phyloP scores from a whole-genome alignment of 2,329 filamentous ascomycete genomes.

The Fusarium caatingaense region DNA sequence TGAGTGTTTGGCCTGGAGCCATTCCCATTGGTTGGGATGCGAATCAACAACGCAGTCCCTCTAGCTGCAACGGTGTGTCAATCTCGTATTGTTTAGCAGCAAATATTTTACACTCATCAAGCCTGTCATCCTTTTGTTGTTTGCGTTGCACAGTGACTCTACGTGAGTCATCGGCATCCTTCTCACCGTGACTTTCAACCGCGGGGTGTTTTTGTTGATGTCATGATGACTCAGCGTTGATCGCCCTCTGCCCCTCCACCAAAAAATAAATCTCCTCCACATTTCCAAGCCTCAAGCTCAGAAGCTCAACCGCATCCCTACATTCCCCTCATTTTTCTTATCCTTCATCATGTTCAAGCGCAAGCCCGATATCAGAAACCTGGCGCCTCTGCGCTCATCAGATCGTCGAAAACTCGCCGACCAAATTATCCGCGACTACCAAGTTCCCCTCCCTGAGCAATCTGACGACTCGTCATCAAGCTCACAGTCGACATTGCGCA shows the following conservation, averaged over 20 bases:
- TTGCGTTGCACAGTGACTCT: background rate
- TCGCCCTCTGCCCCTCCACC: conserved; percentile 10
- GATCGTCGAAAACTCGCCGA: conserved; percentile 41
- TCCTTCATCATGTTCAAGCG: conserved; percentile 37
- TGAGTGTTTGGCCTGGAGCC: background rate
- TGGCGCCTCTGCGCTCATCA: conserved; percentile 40
- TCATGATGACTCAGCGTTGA: conserved; percentile 20
- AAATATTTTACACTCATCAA: background rate
- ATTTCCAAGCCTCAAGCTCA: background rate
- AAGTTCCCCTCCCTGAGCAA: conserved; percentile 26
- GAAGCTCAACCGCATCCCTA: background rate
- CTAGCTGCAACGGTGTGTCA: background rate
- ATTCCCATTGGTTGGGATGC: background rate
- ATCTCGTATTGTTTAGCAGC: background rate
- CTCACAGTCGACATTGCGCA: conserved; percentile 33
- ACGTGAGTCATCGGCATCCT: background rate
- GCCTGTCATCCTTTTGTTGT: background rate
- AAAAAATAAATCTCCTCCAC: conserved; percentile 12
- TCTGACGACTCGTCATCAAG: conserved; percentile 30
- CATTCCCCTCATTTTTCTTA: background rate
- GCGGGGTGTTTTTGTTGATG: conserved; percentile 5
- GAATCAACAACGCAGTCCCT: background rate
- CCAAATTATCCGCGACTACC: conserved; percentile 42
- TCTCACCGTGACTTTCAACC: background rate
- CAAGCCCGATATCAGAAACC: conserved; percentile 41